Evolutionary conservation across 257 asterid genomes (phyloP).

Genomic region (Solanum pinnatisectum): DNA sequence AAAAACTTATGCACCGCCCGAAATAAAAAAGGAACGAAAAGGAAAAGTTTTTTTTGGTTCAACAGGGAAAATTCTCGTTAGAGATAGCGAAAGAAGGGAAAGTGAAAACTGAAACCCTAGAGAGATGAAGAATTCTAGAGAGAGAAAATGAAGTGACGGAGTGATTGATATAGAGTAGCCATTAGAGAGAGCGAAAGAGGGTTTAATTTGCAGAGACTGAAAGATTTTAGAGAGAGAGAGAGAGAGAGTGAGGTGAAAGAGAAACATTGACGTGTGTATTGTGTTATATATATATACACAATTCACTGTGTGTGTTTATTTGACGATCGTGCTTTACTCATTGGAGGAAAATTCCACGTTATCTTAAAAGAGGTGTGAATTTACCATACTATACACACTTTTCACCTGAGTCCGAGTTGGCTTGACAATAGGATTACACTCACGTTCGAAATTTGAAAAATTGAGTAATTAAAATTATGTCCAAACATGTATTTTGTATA

Average conservation of each 20-base stretch:
- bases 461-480: too few species aligned
- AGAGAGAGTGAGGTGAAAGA: not conserved
- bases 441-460: not conserved
- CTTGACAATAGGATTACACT: not conserved
- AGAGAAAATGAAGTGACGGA: not conserved
- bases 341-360: not conserved
- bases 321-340: not conserved
- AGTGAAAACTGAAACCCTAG: not conserved
- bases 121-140: conserved; percentile 4
- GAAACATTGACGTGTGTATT: not conserved
- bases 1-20: not conserved
- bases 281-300: not conserved
- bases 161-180: not conserved
- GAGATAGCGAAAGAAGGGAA: not conserved
- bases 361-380: not conserved
- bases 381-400: not conserved
- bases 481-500: too few species aligned
- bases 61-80: conserved; percentile 14
- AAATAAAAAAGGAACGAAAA: not conserved
- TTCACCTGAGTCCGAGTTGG: not conserved
- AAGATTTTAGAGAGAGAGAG: not conserved
- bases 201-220: not conserved
- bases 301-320: not conserved
- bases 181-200: not conserved
- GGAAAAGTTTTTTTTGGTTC: not conserved